Conservation (phyloP, 441 rosid genomes). For the Flueggea neowawraea region DNA sequence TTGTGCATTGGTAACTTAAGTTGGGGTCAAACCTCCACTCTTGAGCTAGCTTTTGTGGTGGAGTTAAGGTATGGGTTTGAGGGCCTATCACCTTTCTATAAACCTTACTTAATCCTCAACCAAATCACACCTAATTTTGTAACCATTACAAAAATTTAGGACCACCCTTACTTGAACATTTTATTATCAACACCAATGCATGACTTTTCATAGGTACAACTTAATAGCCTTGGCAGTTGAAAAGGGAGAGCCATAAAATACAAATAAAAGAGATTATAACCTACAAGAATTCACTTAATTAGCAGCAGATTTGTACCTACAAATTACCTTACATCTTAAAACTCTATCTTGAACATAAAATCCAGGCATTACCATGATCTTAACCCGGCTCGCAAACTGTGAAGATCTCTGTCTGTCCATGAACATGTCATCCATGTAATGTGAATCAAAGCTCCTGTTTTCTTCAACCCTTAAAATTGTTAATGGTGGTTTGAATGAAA, state of each 20-base stretch:
- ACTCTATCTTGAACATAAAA: conserved; percentile 78
- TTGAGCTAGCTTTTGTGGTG: too few relatives aligned
- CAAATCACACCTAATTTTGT: too few relatives aligned
- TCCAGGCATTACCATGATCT: conserved; percentile 94
- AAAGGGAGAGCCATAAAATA: neutral
- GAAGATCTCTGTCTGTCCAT: conserved; percentile 47
- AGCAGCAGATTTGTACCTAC: conserved; percentile 57
- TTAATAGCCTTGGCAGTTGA: neutral
- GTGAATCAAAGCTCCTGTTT: conserved; percentile 58
- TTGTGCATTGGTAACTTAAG: too few relatives aligned
- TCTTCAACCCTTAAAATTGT: conserved; percentile 82
- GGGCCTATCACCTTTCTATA: too few relatives aligned
- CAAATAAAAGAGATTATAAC: neutral
- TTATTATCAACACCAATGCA: neutral
- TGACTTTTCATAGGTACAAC: neutral
- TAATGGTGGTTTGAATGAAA: conserved; percentile 73
- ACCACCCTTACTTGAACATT: too few relatives aligned
- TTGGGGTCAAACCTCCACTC: too few relatives aligned
- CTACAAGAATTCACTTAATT: conserved; percentile 9
- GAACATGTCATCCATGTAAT: conserved; percentile 86
- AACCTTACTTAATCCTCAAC: too few relatives aligned
- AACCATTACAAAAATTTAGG: too few relatives aligned
- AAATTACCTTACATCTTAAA: conserved; percentile 87
- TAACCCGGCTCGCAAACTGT: conserved; percentile 46
- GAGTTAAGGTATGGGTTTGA: too few relatives aligned